These are phyloP conservation scores for Pisolithus tinctorius DNA, from an alignment of 768 basidiomycete genomes.

Conservation along the genomic window DNA sequence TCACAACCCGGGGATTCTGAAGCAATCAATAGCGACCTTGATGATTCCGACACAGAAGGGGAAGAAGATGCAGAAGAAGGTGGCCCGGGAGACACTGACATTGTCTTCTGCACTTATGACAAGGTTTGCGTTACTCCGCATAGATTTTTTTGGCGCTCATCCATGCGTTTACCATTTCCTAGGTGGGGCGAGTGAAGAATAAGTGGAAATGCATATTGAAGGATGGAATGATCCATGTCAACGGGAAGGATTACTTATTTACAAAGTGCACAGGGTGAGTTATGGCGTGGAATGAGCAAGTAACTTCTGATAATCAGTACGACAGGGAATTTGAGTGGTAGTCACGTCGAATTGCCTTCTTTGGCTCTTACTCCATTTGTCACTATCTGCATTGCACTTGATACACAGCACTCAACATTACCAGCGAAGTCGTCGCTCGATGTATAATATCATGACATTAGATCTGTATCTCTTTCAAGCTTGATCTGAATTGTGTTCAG, in stretches of 20 bases:
- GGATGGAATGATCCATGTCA: constrained; percentile 96
- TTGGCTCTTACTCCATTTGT: constrained; percentile 3
- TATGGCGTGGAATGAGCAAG: background rate
- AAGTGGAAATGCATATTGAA: constrained; percentile 99
- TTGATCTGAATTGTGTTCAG: too few relatives aligned
- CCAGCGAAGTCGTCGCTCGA: constrained; percentile 11
- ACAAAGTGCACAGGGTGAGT: constrained; percentile 92
- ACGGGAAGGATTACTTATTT: constrained; percentile 96
- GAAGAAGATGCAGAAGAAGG: constrained; percentile 82
- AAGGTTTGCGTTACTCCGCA: constrained; percentile 51
- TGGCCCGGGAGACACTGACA: constrained; percentile 71
- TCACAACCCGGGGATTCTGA: constrained; percentile 54
- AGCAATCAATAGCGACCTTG: constrained; percentile 93
- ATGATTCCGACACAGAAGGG: constrained; percentile 86
- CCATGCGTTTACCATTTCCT: constrained; percentile 1
- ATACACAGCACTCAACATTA: constrained; percentile 18
- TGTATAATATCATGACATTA: constrained; percentile 13
- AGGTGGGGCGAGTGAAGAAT: constrained; percentile 99
- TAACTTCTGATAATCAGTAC: background rate
- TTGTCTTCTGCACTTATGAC: constrained; percentile 97
- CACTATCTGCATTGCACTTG: constrained; percentile 17
- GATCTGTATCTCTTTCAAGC: background rate
- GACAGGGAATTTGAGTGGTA: constrained; percentile 43
- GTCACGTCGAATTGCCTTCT: constrained; percentile 1
- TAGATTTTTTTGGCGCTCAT: background rate